A percentile compares a stretch with the other conserved stretches of the same genome.
Conservation (phyloP, 164 flowering plant genomes). For the Vitis cinerea region DNA sequence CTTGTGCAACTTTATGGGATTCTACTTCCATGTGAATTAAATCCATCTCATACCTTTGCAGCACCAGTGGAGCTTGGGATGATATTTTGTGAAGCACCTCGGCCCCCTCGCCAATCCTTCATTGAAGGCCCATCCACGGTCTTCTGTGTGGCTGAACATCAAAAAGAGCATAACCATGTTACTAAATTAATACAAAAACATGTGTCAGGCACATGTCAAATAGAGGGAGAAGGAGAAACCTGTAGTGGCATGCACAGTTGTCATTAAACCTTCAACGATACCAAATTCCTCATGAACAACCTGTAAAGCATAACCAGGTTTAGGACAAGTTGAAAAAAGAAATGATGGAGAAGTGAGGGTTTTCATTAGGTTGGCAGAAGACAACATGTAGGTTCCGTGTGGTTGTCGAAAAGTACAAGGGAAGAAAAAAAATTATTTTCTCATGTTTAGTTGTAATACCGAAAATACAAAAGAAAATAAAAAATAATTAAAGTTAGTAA, state of each 20-base stretch:
- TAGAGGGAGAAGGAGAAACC: constrained; percentile 43
- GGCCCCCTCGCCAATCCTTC: constrained; percentile 99
- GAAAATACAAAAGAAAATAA: no score
- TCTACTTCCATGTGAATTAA: not conserved
- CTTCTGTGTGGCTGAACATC: constrained; percentile 86
- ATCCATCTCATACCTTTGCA: constrained; percentile 67
- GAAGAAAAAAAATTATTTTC: no score
- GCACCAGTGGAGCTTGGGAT: constrained; percentile 99
- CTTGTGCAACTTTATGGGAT: not conserved
- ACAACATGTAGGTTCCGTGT: no score
- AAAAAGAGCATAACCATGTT: constrained; percentile 1
- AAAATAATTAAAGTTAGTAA: no score
- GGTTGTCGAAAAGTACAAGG: no score
- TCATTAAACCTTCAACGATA: constrained; percentile 90
- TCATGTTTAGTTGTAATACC: no score
- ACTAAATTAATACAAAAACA: not conserved
- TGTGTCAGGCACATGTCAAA: not conserved
- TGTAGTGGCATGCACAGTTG: constrained; percentile 99
- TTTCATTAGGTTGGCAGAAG: no score
- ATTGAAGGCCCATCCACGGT: constrained; percentile 97
- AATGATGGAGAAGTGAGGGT: not conserved
- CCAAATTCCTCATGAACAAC: constrained; percentile 99
- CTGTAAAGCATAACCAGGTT: constrained; percentile 33
- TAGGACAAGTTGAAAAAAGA: not conserved
- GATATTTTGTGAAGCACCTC: constrained; percentile 93